These are phyloP conservation scores for Hortiboletus campestris DNA, from an alignment of 768 basidiomycete genomes.

Conservation along the genomic window DNA sequence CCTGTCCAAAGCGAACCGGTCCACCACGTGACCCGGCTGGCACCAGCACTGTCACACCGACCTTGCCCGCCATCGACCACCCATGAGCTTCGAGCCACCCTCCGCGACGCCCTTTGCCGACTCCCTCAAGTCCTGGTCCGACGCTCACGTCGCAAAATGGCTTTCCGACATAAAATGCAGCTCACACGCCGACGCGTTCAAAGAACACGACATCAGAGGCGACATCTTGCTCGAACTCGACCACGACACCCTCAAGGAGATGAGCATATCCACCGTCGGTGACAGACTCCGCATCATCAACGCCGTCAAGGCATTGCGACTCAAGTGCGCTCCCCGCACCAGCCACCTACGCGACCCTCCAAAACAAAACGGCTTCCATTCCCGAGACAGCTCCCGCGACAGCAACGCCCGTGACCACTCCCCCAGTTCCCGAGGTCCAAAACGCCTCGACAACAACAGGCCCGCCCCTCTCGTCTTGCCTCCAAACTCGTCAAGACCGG, in stretches of 20 bases:
- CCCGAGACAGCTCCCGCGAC: constrained; percentile 22
- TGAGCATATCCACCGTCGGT: constrained; percentile 86
- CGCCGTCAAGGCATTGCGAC: constrained; percentile 77
- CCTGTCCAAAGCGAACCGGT: too few relatives aligned
- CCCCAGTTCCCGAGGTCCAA: constrained; percentile 34
- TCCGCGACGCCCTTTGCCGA: constrained; percentile 57
- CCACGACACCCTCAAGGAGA: constrained; percentile 82
- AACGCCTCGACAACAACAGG: constrained; percentile 58
- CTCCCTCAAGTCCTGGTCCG: constrained; percentile 69
- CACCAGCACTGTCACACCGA: too few relatives aligned
- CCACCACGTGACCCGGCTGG: too few relatives aligned
- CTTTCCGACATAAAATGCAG: constrained; percentile 74
- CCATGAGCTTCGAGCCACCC: constrained; percentile 50
- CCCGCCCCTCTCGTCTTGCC: constrained; percentile 83
- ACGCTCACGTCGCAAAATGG: constrained; percentile 73
- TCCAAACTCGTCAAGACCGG: constrained; percentile 48
- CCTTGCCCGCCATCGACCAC: too few relatives aligned
- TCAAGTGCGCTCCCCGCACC: constrained; percentile 42
- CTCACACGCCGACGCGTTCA: constrained; percentile 67
- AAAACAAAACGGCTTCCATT: constrained; percentile 16
- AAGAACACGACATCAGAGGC: constrained; percentile 86
- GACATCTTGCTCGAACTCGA: constrained; percentile 91
- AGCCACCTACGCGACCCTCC: neutral
- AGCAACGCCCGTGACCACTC: constrained; percentile 11
- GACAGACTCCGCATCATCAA: constrained; percentile 86